Evolutionary conservation across 768 basidiomycete genomes (phyloP).

Genomic region (Hericium erinaceus): DNA sequence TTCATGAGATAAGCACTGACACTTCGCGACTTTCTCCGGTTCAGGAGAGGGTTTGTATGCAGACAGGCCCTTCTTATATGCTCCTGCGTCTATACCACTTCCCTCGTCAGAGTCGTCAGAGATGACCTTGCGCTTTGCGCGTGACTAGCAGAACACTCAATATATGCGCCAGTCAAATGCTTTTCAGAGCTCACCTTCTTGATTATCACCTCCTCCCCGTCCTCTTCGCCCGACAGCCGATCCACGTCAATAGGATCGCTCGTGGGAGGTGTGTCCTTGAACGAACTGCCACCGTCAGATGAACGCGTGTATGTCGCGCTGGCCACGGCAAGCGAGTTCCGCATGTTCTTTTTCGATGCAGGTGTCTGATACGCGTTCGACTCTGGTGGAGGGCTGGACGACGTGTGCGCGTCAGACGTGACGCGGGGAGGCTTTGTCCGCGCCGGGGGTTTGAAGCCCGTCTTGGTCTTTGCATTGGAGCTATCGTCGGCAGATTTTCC

Average conservation of each 20-base stretch:
- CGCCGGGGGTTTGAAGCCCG: not conserved
- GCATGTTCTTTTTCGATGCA: slow-evolving; percentile 10
- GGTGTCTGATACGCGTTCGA: slow-evolving; percentile 12
- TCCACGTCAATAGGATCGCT: slow-evolving; percentile 75
- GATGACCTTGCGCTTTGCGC: slow-evolving; percentile 58
- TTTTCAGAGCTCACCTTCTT: not conserved
- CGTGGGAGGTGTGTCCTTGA: slow-evolving; percentile 58
- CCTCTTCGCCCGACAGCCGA: slow-evolving; percentile 48
- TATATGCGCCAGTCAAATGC: not conserved
- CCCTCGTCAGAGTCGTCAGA: slow-evolving; percentile 71
- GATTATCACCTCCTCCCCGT: slow-evolving; percentile 11
- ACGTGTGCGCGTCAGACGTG: slow-evolving; percentile 3
- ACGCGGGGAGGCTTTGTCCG: not conserved
- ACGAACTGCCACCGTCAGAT: slow-evolving; percentile 41
- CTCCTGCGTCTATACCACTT: slow-evolving; percentile 1
- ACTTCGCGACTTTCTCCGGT: not conserved
- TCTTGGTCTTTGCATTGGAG: not conserved
- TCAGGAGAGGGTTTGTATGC: slow-evolving; percentile 9
- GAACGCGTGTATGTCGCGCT: slow-evolving; percentile 28
- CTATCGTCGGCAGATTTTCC: not conserved
- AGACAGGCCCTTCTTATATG: slow-evolving; percentile 10
- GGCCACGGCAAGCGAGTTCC: slow-evolving; percentile 30
- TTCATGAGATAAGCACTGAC: not conserved
- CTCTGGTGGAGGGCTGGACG: slow-evolving; percentile 11
- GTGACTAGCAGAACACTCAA: not conserved